Conservation (phyloP, 495 filamentous ascomycete species). For the Cercophora sp. region DNA sequence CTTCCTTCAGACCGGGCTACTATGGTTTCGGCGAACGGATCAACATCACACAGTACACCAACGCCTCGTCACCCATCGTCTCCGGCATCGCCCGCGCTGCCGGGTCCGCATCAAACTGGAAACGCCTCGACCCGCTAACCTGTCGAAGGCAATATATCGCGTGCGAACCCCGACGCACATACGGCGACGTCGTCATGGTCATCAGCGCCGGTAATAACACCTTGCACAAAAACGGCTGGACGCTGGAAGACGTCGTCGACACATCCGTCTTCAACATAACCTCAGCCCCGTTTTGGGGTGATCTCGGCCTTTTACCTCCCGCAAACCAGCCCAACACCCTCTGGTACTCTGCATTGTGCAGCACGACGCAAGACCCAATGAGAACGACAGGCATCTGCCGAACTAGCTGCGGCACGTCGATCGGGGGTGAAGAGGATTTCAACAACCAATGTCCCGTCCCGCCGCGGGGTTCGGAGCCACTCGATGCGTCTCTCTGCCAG, state of each 20-base stretch:
- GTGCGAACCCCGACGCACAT: background rate
- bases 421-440: background rate
- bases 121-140: background rate
- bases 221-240: background rate
- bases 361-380: background rate
- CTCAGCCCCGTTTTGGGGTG: background rate
- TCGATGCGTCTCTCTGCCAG: background rate
- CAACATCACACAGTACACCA: background rate
- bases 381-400: background rate
- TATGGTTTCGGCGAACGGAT: background rate
- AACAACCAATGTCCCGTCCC: background rate
- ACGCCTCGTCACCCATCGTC: background rate
- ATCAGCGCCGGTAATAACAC: background rate
- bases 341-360: background rate
- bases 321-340: background rate
- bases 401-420: background rate
- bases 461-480: background rate
- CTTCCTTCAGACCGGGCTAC: background rate
- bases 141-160: background rate
- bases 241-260: background rate
- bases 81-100: background rate
- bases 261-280: background rate
- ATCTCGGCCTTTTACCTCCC: background rate
- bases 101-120: background rate
- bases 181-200: slow-evolving; percentile 6